Evolutionary conservation across 192 early-diverging fungal genomes (phyloP), one percentile per base, ranked within the genome.

Genomic region (Rhizophagus clarus): DNA sequence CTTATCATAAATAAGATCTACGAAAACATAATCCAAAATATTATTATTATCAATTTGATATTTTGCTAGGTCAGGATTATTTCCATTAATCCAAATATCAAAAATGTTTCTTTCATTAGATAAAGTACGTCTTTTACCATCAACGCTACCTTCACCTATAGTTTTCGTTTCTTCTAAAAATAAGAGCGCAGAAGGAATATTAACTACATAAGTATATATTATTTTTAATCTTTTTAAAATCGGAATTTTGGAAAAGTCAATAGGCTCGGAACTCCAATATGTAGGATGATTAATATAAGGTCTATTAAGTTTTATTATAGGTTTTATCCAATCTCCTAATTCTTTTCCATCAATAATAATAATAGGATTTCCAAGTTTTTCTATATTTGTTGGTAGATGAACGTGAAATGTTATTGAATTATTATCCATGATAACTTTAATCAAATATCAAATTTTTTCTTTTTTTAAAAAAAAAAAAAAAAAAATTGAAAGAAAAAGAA

Each of bases 341-440:
- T 73, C 42, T 26, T 9, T 1, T n/a, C 17, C 12, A 42, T 49
- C n/a, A 10, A 45, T 45, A 24, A 73, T 3, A 20, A 73, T 42
- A 0, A 42, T n/a, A 49, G 37, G 42, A n/a, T 73, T 17, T 1
- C 31, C 26, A 49, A 7, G 24, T 49, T 73, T 73, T 11, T 42
- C 42, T 22, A 73, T 26, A 15, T 73, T 47, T 11, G 20, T 24
- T 14, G 71, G 71, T 37, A 73, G 10, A 24, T 73, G 47, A 42
- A 73, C 71, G 22, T 73, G 37, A 20, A 73, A 73, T 20, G 64
- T 67, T 32, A 31, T 4, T 31, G 4, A 20, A 85, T 87, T 76
- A 91, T 90, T 11, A 85, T 83, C 63, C 84, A 81, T n/a, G 76
- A 82, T 26, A 81, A 74, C 7, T n/a, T n/a, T n/a, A n/a, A n/a